Evolutionary conservation across 768 basidiomycete genomes (phyloP).

Genomic region (Pleurotus tuoliensis): DNA sequence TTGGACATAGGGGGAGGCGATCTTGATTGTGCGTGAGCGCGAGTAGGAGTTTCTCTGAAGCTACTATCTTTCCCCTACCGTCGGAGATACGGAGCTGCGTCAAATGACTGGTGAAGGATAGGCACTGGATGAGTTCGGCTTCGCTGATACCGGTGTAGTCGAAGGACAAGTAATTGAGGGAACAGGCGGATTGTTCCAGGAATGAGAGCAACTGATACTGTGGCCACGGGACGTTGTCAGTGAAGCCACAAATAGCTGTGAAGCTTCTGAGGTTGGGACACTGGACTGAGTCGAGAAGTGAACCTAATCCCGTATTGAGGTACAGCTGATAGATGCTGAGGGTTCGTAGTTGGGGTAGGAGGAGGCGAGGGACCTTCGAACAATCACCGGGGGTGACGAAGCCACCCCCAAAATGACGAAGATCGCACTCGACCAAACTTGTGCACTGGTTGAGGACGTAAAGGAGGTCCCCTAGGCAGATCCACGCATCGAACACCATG

Average conservation of each 20-base stretch:
- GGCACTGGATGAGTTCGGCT: slow-evolving; percentile 6
- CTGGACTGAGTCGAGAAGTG: slow-evolving; percentile 16
- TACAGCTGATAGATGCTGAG: slow-evolving; percentile 18
- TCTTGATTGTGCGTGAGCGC: slow-evolving; percentile 5
- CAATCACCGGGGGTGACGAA: neutral
- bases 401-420: slow-evolving; percentile 16
- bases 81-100: slow-evolving; percentile 6
- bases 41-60: neutral
- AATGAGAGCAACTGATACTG: slow-evolving; percentile 5
- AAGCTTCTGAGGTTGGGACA: slow-evolving; percentile 16
- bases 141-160: slow-evolving; percentile 7
- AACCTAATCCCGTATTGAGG: slow-evolving; percentile 17
- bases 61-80: slow-evolving; percentile 4
- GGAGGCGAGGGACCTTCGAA: slow-evolving; percentile 5
- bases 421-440: slow-evolving; percentile 13
- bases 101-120: neutral
- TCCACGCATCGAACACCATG: slow-evolving; percentile 17
- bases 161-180: neutral
- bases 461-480: slow-evolving; percentile 14
- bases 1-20: neutral
- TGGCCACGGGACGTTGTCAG: slow-evolving; percentile 10
- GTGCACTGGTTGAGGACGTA: slow-evolving; percentile 18
- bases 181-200: slow-evolving; percentile 4
- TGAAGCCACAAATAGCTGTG: slow-evolving; percentile 16
- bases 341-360: slow-evolving; percentile 14